These are phyloP conservation scores for Amanita muscaria DNA, from an alignment of 768 basidiomycete genomes.

Conservation along the genomic window DNA sequence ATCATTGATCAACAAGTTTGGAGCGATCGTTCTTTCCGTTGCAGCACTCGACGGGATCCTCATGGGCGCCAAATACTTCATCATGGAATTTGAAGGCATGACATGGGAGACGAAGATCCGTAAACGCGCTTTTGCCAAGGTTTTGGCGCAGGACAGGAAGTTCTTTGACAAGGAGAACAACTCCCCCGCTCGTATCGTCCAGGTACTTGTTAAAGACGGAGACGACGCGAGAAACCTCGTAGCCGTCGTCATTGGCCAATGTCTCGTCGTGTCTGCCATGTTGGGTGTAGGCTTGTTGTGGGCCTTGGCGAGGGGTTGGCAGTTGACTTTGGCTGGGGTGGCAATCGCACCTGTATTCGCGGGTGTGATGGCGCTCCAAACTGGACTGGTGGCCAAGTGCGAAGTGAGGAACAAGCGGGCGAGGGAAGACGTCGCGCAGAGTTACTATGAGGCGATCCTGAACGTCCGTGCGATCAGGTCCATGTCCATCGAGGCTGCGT, in stretches of 20 bases:
- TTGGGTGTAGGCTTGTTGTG: constrained; percentile 76
- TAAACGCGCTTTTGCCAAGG: constrained; percentile 37
- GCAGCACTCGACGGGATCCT: constrained; percentile 72
- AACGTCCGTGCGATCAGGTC: constrained; percentile 83
- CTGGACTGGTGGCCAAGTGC: constrained; percentile 56
- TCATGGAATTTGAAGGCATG: constrained; percentile 70
- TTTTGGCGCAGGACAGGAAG: constrained; percentile 74
- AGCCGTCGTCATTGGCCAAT: constrained; percentile 61
- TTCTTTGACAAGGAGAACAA: constrained; percentile 77
- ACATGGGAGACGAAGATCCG: constrained; percentile 69
- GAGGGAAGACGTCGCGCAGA: constrained; percentile 76
- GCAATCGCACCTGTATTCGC: constrained; percentile 83
- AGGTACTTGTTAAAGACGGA: constrained; percentile 77
- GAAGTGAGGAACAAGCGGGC: constrained; percentile 78
- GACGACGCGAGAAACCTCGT: constrained; percentile 82
- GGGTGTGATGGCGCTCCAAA: constrained; percentile 64
- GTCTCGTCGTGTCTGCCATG: constrained; percentile 71
- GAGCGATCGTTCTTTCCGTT: constrained; percentile 62
- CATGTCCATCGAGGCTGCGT: constrained; percentile 75
- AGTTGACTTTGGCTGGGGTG: constrained; percentile 84
- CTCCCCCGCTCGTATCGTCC: constrained; percentile 51
- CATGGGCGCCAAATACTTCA: constrained; percentile 66
- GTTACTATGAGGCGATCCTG: constrained; percentile 77
- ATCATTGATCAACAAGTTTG: constrained; percentile 56
- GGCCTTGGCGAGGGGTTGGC: constrained; percentile 86